Percentiles rank a stretch among this genome's conserved stretches.
Conservation (phyloP, 108 stramenopile genomes). For the Fragilaria crotonensis region DNA sequence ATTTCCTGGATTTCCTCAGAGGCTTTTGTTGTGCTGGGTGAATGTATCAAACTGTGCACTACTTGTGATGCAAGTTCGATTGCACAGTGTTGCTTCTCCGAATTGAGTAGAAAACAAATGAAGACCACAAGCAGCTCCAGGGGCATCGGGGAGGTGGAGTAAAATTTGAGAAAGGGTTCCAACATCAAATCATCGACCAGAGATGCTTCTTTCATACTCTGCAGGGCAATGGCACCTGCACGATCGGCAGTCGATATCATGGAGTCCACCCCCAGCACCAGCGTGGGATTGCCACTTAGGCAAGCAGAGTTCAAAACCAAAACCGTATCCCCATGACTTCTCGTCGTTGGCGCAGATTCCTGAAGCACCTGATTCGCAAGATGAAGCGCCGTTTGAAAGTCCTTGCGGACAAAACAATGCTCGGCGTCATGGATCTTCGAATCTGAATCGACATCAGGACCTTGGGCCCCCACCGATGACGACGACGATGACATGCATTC, state of each 20-base stretch:
- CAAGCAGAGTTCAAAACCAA: not conserved
- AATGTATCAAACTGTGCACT: not conserved
- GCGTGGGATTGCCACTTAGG: not conserved
- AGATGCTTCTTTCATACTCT: not conserved
- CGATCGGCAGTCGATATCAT: no score
- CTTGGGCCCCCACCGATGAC: no score
- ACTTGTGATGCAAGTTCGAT: not conserved
- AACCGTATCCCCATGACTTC: not conserved
- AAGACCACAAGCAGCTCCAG: not conserved
- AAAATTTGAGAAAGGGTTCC: not conserved
- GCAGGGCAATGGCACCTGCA: not conserved
- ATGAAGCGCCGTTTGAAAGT: not conserved
- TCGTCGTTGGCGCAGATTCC: not conserved
- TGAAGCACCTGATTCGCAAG: not conserved
- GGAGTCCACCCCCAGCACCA: no score
- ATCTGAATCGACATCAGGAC: not conserved
- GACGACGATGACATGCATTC: no score
- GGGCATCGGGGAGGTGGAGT: not conserved
- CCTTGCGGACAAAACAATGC: not conserved
- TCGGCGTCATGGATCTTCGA: not conserved
- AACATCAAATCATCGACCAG: no score
- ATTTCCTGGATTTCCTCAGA: not conserved
- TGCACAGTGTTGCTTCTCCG: not conserved
- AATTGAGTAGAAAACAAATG: not conserved
- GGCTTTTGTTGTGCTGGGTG: not conserved